These are phyloP conservation scores for Exserohilum rostratum DNA, from an alignment of 2,329 filamentous ascomycete genomes.

Conservation along the genomic window DNA sequence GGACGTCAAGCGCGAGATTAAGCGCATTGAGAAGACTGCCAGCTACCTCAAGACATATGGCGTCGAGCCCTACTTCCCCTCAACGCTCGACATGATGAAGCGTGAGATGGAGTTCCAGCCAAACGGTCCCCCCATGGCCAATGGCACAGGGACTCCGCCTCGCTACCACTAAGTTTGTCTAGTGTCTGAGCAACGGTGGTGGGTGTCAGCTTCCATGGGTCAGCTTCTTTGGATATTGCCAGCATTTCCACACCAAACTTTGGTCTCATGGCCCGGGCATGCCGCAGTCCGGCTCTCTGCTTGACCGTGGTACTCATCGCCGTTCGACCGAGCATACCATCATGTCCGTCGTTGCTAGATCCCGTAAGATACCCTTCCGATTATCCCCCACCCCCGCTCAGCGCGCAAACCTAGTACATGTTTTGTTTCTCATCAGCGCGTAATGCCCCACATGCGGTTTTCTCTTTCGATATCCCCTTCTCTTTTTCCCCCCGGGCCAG, in stretches of 20 bases:
- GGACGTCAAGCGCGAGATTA: conserved; percentile 59
- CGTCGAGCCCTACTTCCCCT: conserved; percentile 60
- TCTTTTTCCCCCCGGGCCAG: background rate
- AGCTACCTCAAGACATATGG: conserved; percentile 59
- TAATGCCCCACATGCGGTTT: background rate
- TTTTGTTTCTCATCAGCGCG: background rate
- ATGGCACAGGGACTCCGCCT: conserved; percentile 41
- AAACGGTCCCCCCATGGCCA: conserved; percentile 29
- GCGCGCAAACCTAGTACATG: background rate
- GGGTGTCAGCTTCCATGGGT: background rate
- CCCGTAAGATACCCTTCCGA: background rate
- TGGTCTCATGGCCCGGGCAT: too few relatives aligned
- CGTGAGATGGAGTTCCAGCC: conserved; percentile 46
- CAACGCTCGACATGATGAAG: conserved; percentile 58
- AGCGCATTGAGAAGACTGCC: conserved; percentile 62
- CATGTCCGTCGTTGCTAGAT: too few relatives aligned
- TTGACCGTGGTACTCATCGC: too few relatives aligned
- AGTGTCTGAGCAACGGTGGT: conserved; percentile 16
- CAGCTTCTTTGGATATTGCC: background rate
- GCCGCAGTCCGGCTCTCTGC: too few relatives aligned
- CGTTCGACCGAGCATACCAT: too few relatives aligned
- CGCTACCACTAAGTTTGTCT: conserved; percentile 41
- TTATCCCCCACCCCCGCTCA: too few relatives aligned
- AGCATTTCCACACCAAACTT: background rate
- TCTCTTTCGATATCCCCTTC: background rate